Conservation (phyloP, 306 rosid genomes). For the Geum urbanum region DNA sequence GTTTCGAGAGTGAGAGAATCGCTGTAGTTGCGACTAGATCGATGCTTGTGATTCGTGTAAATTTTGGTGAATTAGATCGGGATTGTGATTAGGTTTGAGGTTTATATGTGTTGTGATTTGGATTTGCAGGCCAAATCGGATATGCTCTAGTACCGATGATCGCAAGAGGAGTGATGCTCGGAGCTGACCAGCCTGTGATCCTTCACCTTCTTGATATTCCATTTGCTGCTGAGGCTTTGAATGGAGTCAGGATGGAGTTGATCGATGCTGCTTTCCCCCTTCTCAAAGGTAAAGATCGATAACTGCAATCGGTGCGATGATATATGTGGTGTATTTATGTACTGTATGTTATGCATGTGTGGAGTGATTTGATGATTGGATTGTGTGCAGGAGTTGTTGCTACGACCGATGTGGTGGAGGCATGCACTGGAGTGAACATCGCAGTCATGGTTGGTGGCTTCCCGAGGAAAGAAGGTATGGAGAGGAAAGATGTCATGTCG, state of each 20-base stretch:
- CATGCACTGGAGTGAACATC: conserved; percentile 82
- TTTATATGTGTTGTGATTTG: background rate
- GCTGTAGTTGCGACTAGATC: conserved; percentile 3
- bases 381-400: conserved; percentile 84
- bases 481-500: conserved; percentile 94
- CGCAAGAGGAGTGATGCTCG: conserved; percentile 94
- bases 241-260: conserved; percentile 91
- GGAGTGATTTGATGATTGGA: conserved; percentile 9
- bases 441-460: conserved; percentile 99
- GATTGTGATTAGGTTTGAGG: too few relatives aligned
- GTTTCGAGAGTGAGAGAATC: conserved; percentile 6
- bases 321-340: background rate
- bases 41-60: background rate
- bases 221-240: conserved; percentile 88
- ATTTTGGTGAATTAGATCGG: background rate
- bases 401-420: conserved; percentile 94
- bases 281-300: conserved; percentile 50
- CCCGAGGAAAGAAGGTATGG: conserved; percentile 99
- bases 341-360: background rate
- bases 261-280: conserved; percentile 94
- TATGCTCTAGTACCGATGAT: conserved; percentile 99
- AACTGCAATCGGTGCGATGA: background rate
- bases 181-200: conserved; percentile 90
- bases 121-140: conserved; percentile 87
- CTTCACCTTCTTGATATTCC: conserved; percentile 91